Conservation (phyloP, 2,329 filamentous ascomycete species). For the Exophiala sp. region DNA sequence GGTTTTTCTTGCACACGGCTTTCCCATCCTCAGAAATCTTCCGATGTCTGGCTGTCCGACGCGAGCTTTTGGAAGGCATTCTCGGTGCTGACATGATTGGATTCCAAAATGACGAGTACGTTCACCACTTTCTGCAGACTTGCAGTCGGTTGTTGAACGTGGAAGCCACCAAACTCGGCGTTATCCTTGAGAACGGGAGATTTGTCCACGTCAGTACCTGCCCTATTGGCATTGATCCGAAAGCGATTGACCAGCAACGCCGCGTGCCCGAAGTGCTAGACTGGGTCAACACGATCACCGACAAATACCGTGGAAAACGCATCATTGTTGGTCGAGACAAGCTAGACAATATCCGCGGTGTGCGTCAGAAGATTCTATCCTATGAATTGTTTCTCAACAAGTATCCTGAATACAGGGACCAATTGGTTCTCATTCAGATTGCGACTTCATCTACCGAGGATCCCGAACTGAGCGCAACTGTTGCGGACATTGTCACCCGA, state of each 20-base stretch:
- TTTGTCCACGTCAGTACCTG: constrained; percentile 85
- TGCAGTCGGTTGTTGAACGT: constrained; percentile 89
- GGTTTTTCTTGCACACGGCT: constrained; percentile 91
- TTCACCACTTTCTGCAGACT: constrained; percentile 90
- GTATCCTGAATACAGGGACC: constrained; percentile 83
- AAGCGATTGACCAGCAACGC: constrained; percentile 68
- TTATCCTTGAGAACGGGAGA: constrained; percentile 79
- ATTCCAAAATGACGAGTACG: constrained; percentile 92
- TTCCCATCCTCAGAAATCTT: constrained; percentile 97
- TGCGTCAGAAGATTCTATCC: constrained; percentile 86
- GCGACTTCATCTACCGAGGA: constrained; percentile 88
- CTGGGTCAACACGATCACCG: constrained; percentile 76
- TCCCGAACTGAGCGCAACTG: constrained; percentile 77
- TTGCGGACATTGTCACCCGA: constrained; percentile 89
- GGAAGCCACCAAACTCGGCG: constrained; percentile 80
- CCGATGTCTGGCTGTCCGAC: constrained; percentile 81
- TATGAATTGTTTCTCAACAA: constrained; percentile 93
- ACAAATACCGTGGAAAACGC: constrained; percentile 82
- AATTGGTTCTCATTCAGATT: constrained; percentile 87
- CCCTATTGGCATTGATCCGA: constrained; percentile 87
- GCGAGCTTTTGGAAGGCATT: constrained; percentile 85
- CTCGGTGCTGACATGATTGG: constrained; percentile 88
- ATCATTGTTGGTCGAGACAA: constrained; percentile 93
- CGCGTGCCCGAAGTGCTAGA: constrained; percentile 67
- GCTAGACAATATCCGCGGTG: constrained; percentile 85